Conservation (phyloP, 2,329 filamentous ascomycete species). For the Clonostachys solani region DNA sequence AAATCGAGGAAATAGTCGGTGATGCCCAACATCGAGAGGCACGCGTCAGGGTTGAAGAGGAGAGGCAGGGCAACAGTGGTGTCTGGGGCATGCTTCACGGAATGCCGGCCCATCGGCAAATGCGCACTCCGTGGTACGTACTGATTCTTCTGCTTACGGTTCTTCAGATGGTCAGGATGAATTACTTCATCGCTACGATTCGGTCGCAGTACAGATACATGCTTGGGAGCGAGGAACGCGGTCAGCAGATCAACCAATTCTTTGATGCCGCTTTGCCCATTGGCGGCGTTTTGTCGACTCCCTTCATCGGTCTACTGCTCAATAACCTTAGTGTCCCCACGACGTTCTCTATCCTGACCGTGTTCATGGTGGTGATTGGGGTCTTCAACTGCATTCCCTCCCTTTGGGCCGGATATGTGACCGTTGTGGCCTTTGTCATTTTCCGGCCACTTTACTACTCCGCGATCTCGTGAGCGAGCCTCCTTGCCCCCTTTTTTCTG, state of each 20-base stretch:
- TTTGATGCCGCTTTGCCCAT: slow-evolving; percentile 53
- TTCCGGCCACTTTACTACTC: slow-evolving; percentile 76
- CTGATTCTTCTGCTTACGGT: slow-evolving; percentile 79
- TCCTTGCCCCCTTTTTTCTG: neutral
- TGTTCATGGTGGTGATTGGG: slow-evolving; percentile 51
- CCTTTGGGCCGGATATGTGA: slow-evolving; percentile 60
- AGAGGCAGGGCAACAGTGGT: slow-evolving; percentile 54
- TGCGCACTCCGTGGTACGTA: slow-evolving; percentile 79
- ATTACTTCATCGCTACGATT: slow-evolving; percentile 85
- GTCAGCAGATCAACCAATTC: slow-evolving; percentile 32
- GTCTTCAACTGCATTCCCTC: slow-evolving; percentile 61
- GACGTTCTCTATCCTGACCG: slow-evolving; percentile 54
- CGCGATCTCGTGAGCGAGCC: slow-evolving; percentile 52
- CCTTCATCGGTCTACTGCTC: slow-evolving; percentile 67
- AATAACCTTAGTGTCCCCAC: slow-evolving; percentile 61
- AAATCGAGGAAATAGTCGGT: slow-evolving; percentile 61
- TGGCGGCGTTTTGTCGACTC: slow-evolving; percentile 64
- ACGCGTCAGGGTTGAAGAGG: slow-evolving; percentile 50
- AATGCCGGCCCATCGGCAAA: slow-evolving; percentile 65
- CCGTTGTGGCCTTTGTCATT: slow-evolving; percentile 64
- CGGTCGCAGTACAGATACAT: slow-evolving; percentile 67
- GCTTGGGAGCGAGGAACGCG: slow-evolving; percentile 41
- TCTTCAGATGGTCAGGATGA: slow-evolving; percentile 76
- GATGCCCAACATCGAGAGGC: slow-evolving; percentile 48
- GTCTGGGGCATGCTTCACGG: slow-evolving; percentile 73